Evolutionary conservation across 768 basidiomycete genomes (phyloP), one percentile per base, ranked within the genome.

Genomic region (Sistotremastrum suecicum): DNA sequence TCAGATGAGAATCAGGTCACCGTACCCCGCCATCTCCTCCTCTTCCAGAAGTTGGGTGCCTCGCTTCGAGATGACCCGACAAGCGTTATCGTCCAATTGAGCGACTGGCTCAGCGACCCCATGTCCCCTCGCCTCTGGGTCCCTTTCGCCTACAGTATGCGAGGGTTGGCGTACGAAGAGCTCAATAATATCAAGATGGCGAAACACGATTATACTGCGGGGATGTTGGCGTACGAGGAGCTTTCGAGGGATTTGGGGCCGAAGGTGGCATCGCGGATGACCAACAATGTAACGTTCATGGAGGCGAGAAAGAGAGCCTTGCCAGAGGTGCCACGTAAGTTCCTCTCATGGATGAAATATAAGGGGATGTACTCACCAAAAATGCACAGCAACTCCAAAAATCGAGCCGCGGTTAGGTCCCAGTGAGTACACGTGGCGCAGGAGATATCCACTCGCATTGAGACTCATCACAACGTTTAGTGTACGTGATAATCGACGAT

Each of bases 141-240:
- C 31, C 46, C 46, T 20, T 50, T 50, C 35, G 49, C 49, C 5
- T 41, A 42, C 28, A 50, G 49, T 36, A 50, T 50, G 3, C 49
- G 49, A 20, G 49, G 49, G 11, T 35, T 47, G 40, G 49, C 49
- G 20, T 50, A 46, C 37, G 49, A 50, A 34, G 49, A 46, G 41
- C 45, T 50, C 37, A 47, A 51, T 28, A 47, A 51, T 36, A 41
- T 29, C 31, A 43, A 51, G 3, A 35, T 49, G 36, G 50, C 50
- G 5, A 32, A 43, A 36, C 30, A 43, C 41, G 50, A 51, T 37
- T 51, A 51, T 29, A 30, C 32, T 35, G 48, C 43, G 40, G 48
- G 48, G 12, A 30, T 51, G 42, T 37, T 37, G n/a, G 29, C 41
- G 34, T 51, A 48, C 37, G 36, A 47, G 31, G 39, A 39, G n/a